Evolutionary conservation across 192 early-diverging fungal genomes (phyloP).

Genomic region (Backusella sp.): DNA sequence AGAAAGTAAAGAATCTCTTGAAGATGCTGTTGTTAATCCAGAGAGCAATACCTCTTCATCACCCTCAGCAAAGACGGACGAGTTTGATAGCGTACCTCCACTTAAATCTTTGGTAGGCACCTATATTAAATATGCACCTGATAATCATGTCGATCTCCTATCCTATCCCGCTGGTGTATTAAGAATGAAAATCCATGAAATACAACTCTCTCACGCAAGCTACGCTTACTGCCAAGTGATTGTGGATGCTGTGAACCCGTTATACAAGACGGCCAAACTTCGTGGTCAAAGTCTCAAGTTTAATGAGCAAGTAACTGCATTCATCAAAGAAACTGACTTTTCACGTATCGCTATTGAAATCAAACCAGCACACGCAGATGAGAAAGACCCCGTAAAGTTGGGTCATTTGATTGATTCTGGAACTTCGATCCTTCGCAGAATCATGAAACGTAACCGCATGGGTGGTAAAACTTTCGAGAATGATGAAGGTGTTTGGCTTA

Average conservation of each 20-base stretch:
- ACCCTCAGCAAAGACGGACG: constrained; percentile 6
- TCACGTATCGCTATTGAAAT: constrained; percentile 28
- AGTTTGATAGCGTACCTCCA: neutral
- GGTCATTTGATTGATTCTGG: constrained; percentile 23
- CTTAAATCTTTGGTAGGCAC: constrained; percentile 26
- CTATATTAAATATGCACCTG: constrained; percentile 15
- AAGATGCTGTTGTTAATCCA: constrained; percentile 7
- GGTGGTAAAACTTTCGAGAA: neutral
- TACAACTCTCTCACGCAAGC: neutral
- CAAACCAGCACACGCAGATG: constrained; percentile 11
- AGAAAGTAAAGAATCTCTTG: neutral
- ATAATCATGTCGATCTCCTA: constrained; percentile 27
- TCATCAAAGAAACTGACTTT: constrained; percentile 39
- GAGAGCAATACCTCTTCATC: neutral
- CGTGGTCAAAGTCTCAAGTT: constrained; percentile 27
- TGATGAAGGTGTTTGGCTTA: constrained; percentile 17
- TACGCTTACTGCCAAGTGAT: constrained; percentile 45
- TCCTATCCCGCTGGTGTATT: constrained; percentile 54
- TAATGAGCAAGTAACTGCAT: constrained; percentile 31
- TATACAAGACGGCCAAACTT: constrained; percentile 40
- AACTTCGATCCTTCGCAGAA: constrained; percentile 14
- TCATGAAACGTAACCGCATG: neutral
- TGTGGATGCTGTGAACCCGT: constrained; percentile 36
- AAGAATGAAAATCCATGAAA: constrained; percentile 46
- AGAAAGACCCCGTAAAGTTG: constrained; percentile 9